Base-by-base conservation (phyloP, 2,329 filamentous ascomycete genomes). In the Penicillium thymicola region DNA sequence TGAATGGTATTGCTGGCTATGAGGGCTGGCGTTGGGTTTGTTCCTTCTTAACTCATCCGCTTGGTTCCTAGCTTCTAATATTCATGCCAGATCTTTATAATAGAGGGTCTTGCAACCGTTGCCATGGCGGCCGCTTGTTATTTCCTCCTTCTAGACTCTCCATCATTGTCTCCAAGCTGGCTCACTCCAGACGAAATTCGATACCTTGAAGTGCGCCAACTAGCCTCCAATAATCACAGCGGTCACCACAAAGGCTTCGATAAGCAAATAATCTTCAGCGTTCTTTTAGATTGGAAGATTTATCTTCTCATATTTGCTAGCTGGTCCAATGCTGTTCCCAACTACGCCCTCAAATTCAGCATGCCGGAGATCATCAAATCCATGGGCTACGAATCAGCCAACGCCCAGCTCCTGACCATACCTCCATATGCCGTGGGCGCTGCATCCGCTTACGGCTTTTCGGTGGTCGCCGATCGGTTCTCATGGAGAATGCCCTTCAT, bases 21-120 rank as follows among this genome's bases (percentile, higher is more conserved):
- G 59, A 59, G 49, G 63, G 63, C 40, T 65, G 63, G 63, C 58
- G 63, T 18, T 65, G 63, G 61, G 45, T 61, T 10, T 16, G 57
- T 42, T n/a, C 11, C 18, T 14, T 14, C 32, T 2, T 13, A 16
- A 7, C 38, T 27, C 42, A 25, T 30, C 18, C 16, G 27, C 14
- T 27, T 6, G 14, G 32, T 23, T 14, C 14, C 7, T 9, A 30
- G 2, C 7, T 30, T 21, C 34, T 50, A 28, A 50, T 7, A 16
- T 7, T 1, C 11, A 21, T 27, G 7, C n/a, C 27, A 54, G 83
- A 85, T 85, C 27, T 86, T 86, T 51, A 84, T 85, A 23, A 69
- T 86, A 7, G 82, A 84, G 60, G 89, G 89, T 14, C 75, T 88
- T 2, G 77, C 85, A 1, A 91, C 89, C 0, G 77, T 89, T 1